phyloP scores from a whole-genome alignment of 202 grass and related monocot genomes.

The Musa balbisiana region DNA sequence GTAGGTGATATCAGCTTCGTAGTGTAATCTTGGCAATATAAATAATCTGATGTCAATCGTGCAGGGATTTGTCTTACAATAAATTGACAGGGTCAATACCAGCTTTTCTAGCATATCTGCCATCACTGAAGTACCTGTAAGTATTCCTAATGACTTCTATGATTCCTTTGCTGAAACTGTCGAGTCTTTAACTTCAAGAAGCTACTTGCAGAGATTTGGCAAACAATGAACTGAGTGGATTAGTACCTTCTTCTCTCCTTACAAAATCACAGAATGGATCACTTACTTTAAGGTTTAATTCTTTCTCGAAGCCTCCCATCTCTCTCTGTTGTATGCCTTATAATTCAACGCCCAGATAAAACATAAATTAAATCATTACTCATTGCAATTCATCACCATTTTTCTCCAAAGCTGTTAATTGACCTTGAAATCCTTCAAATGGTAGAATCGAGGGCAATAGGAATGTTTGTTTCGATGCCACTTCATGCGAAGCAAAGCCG shows the following conservation, averaged over 20 bases:
- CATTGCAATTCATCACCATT: no score
- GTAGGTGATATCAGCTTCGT: not conserved
- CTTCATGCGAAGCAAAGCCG: conserved; percentile 20
- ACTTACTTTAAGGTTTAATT: conserved; percentile 39
- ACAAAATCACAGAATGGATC: conserved; percentile 40
- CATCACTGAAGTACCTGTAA: conserved; percentile 43
- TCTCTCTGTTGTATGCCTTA: not conserved
- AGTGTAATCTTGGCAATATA: not conserved
- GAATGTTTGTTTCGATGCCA: conserved; percentile 21
- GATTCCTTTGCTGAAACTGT: not conserved
- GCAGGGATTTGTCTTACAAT: conserved; percentile 69
- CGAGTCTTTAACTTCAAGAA: not conserved
- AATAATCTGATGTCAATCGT: conserved; percentile 11
- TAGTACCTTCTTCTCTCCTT: conserved; percentile 39
- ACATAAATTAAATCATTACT: no score
- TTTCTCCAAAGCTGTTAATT: no score
- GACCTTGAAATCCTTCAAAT: not conserved
- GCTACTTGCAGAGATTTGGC: conserved; percentile 50
- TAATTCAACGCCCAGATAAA: not conserved
- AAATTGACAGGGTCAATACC: conserved; percentile 53
- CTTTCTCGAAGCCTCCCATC: not conserved
- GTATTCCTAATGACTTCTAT: conserved; percentile 9
- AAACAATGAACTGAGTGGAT: conserved; percentile 42
- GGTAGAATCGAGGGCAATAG: not conserved
- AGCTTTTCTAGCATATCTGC: conserved; percentile 31